A percentile compares a stretch with the other conserved stretches of the same genome.
These are phyloP conservation scores for Heteromeles arbutifolia DNA, from an alignment of 306 rosid genomes.

Conservation along the genomic window DNA sequence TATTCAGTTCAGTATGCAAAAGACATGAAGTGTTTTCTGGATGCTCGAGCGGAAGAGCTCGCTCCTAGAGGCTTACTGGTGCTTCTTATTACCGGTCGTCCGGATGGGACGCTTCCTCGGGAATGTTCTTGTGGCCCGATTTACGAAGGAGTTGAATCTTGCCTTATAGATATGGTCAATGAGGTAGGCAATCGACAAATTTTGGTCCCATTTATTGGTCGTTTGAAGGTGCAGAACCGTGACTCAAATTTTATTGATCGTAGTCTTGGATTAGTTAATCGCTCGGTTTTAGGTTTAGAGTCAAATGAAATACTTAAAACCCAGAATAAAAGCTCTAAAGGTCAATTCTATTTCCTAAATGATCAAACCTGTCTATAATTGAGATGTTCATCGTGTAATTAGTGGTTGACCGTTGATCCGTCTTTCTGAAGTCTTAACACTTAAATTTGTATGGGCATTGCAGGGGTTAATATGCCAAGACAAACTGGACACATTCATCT, in stretches of 20 bases:
- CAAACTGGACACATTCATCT: neutral
- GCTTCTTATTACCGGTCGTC: neutral
- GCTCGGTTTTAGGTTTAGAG: too few relatives aligned
- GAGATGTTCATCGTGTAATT: too few relatives aligned
- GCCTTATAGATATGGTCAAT: neutral
- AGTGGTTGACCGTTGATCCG: too few relatives aligned
- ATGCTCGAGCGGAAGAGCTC: slow-evolving; percentile 7
- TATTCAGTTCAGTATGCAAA: neutral
- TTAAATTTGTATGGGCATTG: neutral
- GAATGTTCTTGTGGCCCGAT: neutral
- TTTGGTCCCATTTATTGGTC: neutral
- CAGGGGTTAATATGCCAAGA: slow-evolving; percentile 5
- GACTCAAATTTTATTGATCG: too few relatives aligned
- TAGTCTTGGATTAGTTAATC: too few relatives aligned
- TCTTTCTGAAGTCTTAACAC: neutral
- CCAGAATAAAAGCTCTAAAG: too few relatives aligned
- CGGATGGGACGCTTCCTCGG: neutral
- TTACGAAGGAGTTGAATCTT: neutral
- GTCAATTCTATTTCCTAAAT: too few relatives aligned
- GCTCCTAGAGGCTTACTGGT: neutral
- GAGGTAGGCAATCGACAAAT: neutral
- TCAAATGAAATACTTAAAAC: too few relatives aligned
- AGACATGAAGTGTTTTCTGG: neutral
- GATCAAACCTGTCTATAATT: too few relatives aligned
- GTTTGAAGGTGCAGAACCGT: too few relatives aligned